Evolutionary conservation across 2,329 filamentous ascomycete species (phyloP), one percentile per base, ranked within the genome.

Genomic region (Colletotrichum paranaense): DNA sequence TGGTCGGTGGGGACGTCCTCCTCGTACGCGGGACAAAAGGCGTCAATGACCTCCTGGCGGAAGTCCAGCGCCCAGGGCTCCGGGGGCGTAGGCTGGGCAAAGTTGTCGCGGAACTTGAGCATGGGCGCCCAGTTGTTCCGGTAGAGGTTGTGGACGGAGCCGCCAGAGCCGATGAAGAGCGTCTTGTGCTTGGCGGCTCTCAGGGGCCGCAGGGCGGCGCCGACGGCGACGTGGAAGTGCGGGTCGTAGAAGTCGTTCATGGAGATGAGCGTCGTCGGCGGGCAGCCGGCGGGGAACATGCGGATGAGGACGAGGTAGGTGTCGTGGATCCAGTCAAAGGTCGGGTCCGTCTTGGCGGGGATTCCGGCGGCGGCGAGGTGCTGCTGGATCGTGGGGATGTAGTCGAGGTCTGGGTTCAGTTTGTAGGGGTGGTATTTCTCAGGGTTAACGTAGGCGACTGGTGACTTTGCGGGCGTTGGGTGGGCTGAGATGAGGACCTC

Each of bases 321-420:
- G 80, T 94, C 92, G 83, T 94, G 91, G 78, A 93, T 93, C 92
- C 91, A 93, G 78, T 93, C 89, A 75, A 93, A 93, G 0, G 78
- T 84, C 0, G 84, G 76, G 77, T 93, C 91, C 1, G 80, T 82
- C 4, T 80, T 78, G 1, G 86, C 89, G 42, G 89, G 83, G 80
- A 93, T 88, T 9, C 91, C 90, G 1, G 85, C 84, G 2, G 79
- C 78, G 5, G 80, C 75, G 2, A 93, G 84, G 90, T 81, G 0
- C 80, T 76, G 58, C 92, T 84, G 77, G 88, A 88, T 9, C 83
- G 82, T 22, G 86, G 79, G 0, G 85, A 87, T 11, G 85, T 89
- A 5, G 57, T 81, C 77, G 2, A 93, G 82, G 79, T 93, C 91
- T 0, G 91, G 87, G 56, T 87, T 87, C 24, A 93, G 87, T 69